A percentile compares a stretch with the other conserved stretches of the same genome.
Evolutionary conservation across 129 eudicot species (phyloP).

Genomic region (Lactuca saligna): DNA sequence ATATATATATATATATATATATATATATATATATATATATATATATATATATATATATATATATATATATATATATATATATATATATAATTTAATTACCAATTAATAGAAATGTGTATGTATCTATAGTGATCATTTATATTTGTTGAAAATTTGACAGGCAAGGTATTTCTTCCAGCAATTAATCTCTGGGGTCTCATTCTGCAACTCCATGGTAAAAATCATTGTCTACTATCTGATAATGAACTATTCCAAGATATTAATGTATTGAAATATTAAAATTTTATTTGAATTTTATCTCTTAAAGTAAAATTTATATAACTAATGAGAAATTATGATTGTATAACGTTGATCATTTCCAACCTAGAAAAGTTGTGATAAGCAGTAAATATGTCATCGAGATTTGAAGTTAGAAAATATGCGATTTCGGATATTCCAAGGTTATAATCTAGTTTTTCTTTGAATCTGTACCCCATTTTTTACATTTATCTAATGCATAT

Average conservation of each 20-base stretch:
- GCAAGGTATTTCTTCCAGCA: conserved; percentile 86
- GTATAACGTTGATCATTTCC: not conserved
- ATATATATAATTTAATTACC: not conserved
- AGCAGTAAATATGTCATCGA: conserved; percentile 91
- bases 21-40: too few relatives aligned
- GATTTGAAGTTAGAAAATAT: conserved; percentile 82
- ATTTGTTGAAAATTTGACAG: conserved; percentile 31
- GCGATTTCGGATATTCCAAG: conserved; percentile 95
- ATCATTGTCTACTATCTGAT: not conserved
- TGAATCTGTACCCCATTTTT: not conserved
- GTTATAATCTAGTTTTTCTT: conserved; percentile 26
- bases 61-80: too few relatives aligned
- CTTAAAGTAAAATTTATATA: too few relatives aligned
- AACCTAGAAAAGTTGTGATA: not conserved
- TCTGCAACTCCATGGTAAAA: conserved; percentile 70
- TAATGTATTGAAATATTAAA: too few relatives aligned
- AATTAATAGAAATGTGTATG: not conserved
- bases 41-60: too few relatives aligned
- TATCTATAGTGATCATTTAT: not conserved
- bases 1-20: too few relatives aligned
- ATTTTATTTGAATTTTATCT: too few relatives aligned
- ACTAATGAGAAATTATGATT: not conserved
- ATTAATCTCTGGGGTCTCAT: conserved; percentile 71
- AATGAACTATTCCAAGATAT: not conserved
- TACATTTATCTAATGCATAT: not conserved